Evolutionary conservation across 352 stramenopile species (phyloP).

Genomic region (Lagenidium giganteum): DNA sequence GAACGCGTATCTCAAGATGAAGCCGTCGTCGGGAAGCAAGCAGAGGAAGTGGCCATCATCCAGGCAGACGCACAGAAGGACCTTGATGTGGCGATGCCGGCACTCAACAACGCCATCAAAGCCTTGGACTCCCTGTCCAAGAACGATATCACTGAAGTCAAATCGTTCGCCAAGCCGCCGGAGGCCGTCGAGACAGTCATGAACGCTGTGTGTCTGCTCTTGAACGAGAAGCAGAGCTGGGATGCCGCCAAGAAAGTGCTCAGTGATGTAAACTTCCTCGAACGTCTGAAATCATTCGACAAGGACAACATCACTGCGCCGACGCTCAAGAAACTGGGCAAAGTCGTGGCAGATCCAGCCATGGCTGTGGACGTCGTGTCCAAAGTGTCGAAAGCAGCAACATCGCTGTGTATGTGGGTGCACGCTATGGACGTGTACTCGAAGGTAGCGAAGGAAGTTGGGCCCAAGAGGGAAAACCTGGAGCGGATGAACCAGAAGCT

Average conservation of each 20-base stretch:
- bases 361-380: conserved; percentile 86
- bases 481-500: conserved; percentile 88
- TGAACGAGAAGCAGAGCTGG: conserved; percentile 90
- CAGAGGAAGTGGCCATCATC: conserved; percentile 81
- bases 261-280: conserved; percentile 75
- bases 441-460: conserved; percentile 90
- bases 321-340: conserved; percentile 84
- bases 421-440: conserved; percentile 92
- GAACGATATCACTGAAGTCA: conserved; percentile 90
- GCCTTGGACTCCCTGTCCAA: conserved; percentile 85
- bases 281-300: conserved; percentile 86
- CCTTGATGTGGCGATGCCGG: conserved; percentile 86
- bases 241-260: conserved; percentile 88
- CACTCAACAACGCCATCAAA: conserved; percentile 80
- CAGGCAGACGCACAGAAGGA: conserved; percentile 89
- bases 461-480: conserved; percentile 84
- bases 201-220: conserved; percentile 89
- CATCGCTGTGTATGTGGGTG: conserved; percentile 88
- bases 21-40: conserved; percentile 83
- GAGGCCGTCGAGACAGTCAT: conserved; percentile 88
- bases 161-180: conserved; percentile 89
- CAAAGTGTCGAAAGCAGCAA: conserved; percentile 87
- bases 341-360: conserved; percentile 64
- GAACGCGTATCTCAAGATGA: conserved; percentile 85
- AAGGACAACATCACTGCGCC: conserved; percentile 90